phyloP scores from a whole-genome alignment of 2,329 filamentous ascomycete genomes.

The Scopulariopsis brevicaulis region DNA sequence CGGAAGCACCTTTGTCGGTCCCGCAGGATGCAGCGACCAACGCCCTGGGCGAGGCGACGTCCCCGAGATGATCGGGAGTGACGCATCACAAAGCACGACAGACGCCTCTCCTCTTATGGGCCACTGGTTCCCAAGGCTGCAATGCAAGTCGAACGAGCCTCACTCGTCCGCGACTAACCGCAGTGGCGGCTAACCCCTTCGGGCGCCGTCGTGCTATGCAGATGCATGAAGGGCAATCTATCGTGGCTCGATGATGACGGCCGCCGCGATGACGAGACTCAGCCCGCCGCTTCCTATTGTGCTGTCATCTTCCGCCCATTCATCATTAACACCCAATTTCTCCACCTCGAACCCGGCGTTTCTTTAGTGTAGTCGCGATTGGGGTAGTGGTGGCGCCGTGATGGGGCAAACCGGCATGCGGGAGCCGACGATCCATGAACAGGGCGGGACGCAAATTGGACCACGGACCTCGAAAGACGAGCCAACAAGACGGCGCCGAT shows the following conservation, averaged over 20 bases:
- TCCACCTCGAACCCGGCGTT: not conserved
- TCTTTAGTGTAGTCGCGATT: not conserved
- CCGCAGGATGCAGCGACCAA: not conserved
- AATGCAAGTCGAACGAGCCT: not conserved
- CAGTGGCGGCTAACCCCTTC: too few relatives aligned
- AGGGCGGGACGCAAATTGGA: not conserved
- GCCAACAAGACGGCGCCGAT: not conserved
- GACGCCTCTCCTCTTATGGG: not conserved
- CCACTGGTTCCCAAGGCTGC: not conserved
- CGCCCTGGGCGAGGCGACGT: too few relatives aligned
- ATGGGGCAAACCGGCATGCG: not conserved
- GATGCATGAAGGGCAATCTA: not conserved
- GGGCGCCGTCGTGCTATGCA: not conserved
- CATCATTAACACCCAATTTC: not conserved
- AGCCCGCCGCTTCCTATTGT: not conserved
- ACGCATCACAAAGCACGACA: not conserved
- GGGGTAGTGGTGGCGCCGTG: not conserved
- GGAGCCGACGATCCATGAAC: not conserved
- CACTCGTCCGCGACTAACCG: not conserved
- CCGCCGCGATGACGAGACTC: not conserved
- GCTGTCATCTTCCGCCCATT: not conserved
- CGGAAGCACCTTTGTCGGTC: not conserved
- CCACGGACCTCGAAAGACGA: not conserved
- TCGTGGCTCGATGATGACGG: slow-evolving; percentile 2
- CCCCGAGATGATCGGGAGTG: not conserved